Evolutionary conservation across 2,329 filamentous ascomycete genomes (phyloP), one percentile per base, ranked within the genome.

Genomic region (Magnaporthales sp.): DNA sequence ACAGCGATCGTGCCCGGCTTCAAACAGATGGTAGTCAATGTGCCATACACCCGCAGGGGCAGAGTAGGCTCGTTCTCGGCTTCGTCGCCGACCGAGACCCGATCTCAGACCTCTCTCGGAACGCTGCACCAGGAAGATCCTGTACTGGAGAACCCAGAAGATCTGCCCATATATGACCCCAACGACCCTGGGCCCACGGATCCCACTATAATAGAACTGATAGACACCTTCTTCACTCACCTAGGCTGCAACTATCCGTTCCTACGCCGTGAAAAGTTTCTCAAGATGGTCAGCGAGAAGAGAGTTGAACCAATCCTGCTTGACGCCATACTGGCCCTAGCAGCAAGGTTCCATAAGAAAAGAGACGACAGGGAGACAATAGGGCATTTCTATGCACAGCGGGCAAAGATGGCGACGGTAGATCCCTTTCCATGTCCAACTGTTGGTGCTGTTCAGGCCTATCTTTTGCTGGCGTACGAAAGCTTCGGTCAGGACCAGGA

Each of bases 1-100:
- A 96, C 93, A 0, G 93, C 92, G 69, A 96, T 96, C 73, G 91
- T 95, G 65, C 92, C 92, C 1, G 92, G 92, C 26, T 96, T 93
- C 79, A 96, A 96, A 77, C 92, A 96, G 76, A 96, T 96, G 91
- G 91, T 96, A 29, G 89, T 91, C 67, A 73, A 77, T 61, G 71
- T 77, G 22, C 89, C 90, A 66, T 86, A 93, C 31, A 88, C 90
- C 68, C 81, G 87, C 68, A 84, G 87, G 27, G 88, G 87, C 65
- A 83, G 81, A 9, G 81, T 78, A 7, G 83, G 81, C 64, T 89
- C 86, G 22, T 83, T 86, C 62, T 85, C 87, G 0, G 80, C 77
- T 9, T 78, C 81, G 0, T 86, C 84, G 0, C 19, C 58, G 22
- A 46, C 32, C 1, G 38, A 51, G 38, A 51, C 38, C 19, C 38